A percentile compares a stretch with the other conserved stretches of the same genome.
phyloP scores from a whole-genome alignment of 345 rosid species.

The Acer yangbiense region DNA sequence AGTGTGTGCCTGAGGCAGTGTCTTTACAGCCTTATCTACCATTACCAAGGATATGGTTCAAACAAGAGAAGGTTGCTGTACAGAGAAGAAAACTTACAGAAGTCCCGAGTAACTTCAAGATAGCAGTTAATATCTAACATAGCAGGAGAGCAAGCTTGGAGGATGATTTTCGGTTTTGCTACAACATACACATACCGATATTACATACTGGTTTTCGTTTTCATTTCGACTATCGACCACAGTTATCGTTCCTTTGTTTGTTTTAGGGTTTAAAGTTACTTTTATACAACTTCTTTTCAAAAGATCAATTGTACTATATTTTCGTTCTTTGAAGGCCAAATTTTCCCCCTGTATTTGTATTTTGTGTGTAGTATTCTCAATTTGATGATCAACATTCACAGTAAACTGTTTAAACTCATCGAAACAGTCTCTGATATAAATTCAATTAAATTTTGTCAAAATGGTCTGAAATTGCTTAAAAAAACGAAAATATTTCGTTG shows the following conservation, averaged over 20 bases:
- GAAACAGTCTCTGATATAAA: background rate
- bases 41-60: conserved; percentile 69
- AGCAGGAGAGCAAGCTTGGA: background rate
- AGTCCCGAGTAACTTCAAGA: conserved; percentile 47
- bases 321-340: background rate
- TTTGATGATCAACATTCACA: background rate
- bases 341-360: background rate
- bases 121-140: conserved; percentile 19
- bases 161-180: background rate
- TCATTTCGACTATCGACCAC: background rate
- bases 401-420: background rate
- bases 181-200: background rate
- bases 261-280: background rate
- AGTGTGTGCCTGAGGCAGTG: conserved; percentile 50
- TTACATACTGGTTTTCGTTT: background rate
- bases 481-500: no score
- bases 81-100: conserved; percentile 55
- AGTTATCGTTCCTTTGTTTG: background rate
- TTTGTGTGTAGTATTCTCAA: background rate
- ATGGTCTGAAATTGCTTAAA: background rate
- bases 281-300: background rate
- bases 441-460: background rate
- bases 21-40: conserved; percentile 67
- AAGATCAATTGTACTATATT: background rate
- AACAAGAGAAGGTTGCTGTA: conserved; percentile 70